Base-by-base conservation (phyloP, 495 filamentous ascomycete genomes). In the Penicillium atrosanguineum region DNA sequence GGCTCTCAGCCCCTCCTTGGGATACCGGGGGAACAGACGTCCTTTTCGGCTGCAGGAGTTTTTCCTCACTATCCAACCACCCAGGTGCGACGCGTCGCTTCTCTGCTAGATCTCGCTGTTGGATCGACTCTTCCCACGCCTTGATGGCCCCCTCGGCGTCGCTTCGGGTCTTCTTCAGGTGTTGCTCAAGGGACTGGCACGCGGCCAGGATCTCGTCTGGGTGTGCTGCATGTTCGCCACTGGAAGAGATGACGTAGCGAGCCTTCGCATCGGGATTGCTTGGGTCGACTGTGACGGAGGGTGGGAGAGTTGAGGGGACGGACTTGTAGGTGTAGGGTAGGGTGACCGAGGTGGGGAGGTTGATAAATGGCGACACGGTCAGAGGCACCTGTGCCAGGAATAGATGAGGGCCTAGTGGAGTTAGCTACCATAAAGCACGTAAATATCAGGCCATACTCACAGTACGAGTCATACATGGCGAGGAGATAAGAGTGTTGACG, bases 261-360 rank as follows among this genome's bases (percentile, higher is more conserved):
- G 85, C 73, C 52, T 79, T 75, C 29, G 56, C 56, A 44, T 68
- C 70, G 12, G 61, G 70, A 50, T 75, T 73, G 46, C 51, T 69
- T 28, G 71, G 64, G 50, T 75, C 70, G 63, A 83, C 80, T 7
- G 85, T 85, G 20, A 85, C 79, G 11, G 91, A 90, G 1, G 87
- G 86, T 0, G 94, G 94, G 0, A 98, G 80, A 1, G 89, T 87
- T 6, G 88, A 90, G 0, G 94, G 86, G 56, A 98, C 85, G 5
- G 85, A 78, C 64, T 90, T 91, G 82, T 97, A 98, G 41, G 88
- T 95, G 75, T 97, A 97, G 29, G 94, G 94, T 2, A 98, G 83
- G 3, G 94, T 96, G 43, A 91, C 87, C 23, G 94, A 86, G 8
- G 88, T 84, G 26, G 95, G 94, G 37, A 97, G 89, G 54, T 85